These are phyloP conservation scores for Microascus cirrosus DNA, from an alignment of 2,329 filamentous ascomycete genomes.

Conservation along the genomic window DNA sequence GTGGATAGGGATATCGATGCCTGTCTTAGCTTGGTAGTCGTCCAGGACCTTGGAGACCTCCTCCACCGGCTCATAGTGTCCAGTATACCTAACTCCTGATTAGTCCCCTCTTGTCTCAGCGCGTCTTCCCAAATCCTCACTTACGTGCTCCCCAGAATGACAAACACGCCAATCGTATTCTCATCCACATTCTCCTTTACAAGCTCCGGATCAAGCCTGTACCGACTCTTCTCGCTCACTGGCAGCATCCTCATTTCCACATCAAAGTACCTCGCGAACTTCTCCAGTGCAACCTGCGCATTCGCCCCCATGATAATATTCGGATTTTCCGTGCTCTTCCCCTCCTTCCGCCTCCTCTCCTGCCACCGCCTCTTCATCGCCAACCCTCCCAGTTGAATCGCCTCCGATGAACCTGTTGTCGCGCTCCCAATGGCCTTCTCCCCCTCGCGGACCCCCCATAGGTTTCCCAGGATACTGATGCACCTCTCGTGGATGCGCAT, in stretches of 20 bases:
- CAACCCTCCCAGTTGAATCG: constrained; percentile 58
- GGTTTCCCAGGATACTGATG: constrained; percentile 54
- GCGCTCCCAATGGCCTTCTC: constrained; percentile 58
- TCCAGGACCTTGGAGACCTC: constrained; percentile 56
- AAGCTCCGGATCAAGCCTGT: constrained; percentile 49
- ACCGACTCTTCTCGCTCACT: constrained; percentile 49
- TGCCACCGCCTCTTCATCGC: constrained; percentile 71
- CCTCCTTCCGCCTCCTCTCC: constrained; percentile 44
- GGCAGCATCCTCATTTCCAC: constrained; percentile 56
- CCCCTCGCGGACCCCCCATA: constrained; percentile 51
- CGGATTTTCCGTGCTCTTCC: constrained; percentile 52
- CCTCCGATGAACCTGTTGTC: constrained; percentile 61
- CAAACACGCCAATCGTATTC: constrained; percentile 67
- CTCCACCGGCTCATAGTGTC: constrained; percentile 62
- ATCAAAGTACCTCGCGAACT: constrained; percentile 65
- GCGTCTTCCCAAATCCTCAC: not conserved
- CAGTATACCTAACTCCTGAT: constrained; percentile 39
- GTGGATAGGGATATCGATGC: constrained; percentile 56
- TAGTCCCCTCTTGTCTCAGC: not conserved
- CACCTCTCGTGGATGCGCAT: constrained; percentile 54
- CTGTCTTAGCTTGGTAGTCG: constrained; percentile 48
- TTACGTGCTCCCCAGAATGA: constrained; percentile 55
- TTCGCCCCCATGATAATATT: constrained; percentile 69
- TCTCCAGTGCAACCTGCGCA: constrained; percentile 62
- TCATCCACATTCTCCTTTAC: constrained; percentile 60